These are phyloP conservation scores for Ceratocystis ficicola DNA, from an alignment of 2,329 filamentous ascomycete genomes.

Conservation along the genomic window DNA sequence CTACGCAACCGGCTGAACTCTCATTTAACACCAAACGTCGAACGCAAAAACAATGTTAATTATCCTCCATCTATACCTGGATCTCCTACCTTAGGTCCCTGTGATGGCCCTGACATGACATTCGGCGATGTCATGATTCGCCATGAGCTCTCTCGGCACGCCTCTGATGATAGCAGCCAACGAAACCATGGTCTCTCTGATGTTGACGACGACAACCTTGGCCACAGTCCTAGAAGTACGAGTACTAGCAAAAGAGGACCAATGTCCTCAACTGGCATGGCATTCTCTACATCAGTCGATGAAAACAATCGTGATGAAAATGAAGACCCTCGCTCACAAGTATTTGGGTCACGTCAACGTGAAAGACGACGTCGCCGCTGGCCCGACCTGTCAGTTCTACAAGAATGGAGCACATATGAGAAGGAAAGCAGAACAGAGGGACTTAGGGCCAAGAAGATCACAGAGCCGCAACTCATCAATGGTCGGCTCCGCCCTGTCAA, in stretches of 20 bases:
- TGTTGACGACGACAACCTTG: slow-evolving; percentile 83
- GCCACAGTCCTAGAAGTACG: slow-evolving; percentile 48
- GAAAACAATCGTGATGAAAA: slow-evolving; percentile 34
- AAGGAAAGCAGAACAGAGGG: slow-evolving; percentile 78
- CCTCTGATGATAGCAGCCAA: slow-evolving; percentile 21
- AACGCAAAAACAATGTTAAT: slow-evolving; percentile 47
- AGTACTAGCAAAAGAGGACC: slow-evolving; percentile 13
- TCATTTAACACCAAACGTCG: slow-evolving; percentile 9
- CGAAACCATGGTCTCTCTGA: slow-evolving; percentile 32
- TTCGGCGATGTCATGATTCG: slow-evolving; percentile 61
- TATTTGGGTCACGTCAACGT: slow-evolving; percentile 10
- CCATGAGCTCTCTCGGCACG: slow-evolving; percentile 38
- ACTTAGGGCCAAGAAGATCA: slow-evolving; percentile 78
- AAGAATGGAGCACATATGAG: slow-evolving; percentile 83
- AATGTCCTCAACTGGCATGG: slow-evolving; percentile 5
- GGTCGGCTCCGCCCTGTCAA: slow-evolving; percentile 73
- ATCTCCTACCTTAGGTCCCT: slow-evolving; percentile 42
- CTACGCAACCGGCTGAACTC: slow-evolving; percentile 26
- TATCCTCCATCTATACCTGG: slow-evolving; percentile 57
- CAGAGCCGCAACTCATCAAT: slow-evolving; percentile 83
- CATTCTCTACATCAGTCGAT: slow-evolving; percentile 31
- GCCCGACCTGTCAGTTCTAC: slow-evolving; percentile 73
- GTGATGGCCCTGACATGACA: slow-evolving; percentile 41
- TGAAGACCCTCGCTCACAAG: slow-evolving; percentile 25
- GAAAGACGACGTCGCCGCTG: slow-evolving; percentile 52